Evolutionary conservation across 2,329 filamentous ascomycete species (phyloP).

Genomic region (Camptophora hylomeconis): DNA sequence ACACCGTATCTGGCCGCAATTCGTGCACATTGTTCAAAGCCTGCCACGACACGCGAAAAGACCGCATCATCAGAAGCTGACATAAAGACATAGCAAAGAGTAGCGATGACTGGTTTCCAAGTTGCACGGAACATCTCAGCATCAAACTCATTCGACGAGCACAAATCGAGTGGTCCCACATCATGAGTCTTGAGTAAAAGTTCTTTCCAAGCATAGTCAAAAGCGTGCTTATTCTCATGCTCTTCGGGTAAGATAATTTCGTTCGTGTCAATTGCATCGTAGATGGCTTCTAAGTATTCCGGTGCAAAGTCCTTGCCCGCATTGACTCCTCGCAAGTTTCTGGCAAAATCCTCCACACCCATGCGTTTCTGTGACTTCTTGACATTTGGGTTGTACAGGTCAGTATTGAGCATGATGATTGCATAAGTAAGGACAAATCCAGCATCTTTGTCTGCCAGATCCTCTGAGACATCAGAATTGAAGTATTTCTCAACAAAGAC

Average conservation of each 20-base stretch:
- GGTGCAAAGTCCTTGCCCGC: conserved; percentile 68
- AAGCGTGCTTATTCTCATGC: conserved; percentile 90
- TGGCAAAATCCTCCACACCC: conserved; percentile 68
- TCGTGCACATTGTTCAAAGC: conserved; percentile 90
- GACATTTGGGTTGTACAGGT: conserved; percentile 89
- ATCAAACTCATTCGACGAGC: conserved; percentile 88
- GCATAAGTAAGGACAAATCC: conserved; percentile 88
- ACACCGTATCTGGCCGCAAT: conserved; percentile 78
- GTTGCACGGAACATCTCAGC: conserved; percentile 95
- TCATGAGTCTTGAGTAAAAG: conserved; percentile 71
- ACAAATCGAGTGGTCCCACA: conserved; percentile 60
- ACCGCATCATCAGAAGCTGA: conserved; percentile 94
- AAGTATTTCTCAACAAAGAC: conserved; percentile 80
- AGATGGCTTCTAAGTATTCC: conserved; percentile 76
- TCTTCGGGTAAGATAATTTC: conserved; percentile 97
- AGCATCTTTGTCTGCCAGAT: conserved; percentile 72
- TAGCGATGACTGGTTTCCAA: conserved; percentile 90
- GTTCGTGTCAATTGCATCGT: conserved; percentile 76
- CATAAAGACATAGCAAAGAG: conserved; percentile 96
- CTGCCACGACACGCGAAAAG: conserved; percentile 82
- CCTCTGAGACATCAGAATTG: conserved; percentile 52
- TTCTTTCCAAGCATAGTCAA: conserved; percentile 97
- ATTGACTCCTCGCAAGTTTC: conserved; percentile 85
- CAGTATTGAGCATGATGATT: conserved; percentile 95
- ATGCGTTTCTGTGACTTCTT: conserved; percentile 65